Base-by-base conservation (phyloP, 768 basidiomycete genomes). In the Suillus subaureus region DNA sequence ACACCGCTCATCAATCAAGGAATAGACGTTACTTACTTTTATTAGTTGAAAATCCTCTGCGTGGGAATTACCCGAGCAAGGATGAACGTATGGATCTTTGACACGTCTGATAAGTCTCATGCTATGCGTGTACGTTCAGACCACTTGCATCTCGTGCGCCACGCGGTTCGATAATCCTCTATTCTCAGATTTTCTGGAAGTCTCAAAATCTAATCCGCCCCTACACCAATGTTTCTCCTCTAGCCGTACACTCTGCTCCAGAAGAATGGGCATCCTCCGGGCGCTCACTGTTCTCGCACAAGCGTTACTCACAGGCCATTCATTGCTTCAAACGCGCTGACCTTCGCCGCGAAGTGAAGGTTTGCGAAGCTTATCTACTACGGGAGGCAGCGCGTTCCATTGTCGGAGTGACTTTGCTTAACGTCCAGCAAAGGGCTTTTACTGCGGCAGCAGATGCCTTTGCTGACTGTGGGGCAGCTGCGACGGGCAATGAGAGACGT, bases 51-150 rank as follows among this genome's bases (percentile, higher is more conserved):
- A 69, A 82, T 79, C 47, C 74, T 92, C 0, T 92, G 91, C 61
- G 90, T 92, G 4, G 90, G 89, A 0, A 83, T 90, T 15, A 92
- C 90, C 0, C 75, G 90, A 51, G 89, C 89, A 1, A 81, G 87
- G 47, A 88, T 86, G 64, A 88, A 89, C 61, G 69, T 91, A 5
- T 90, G 90, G 89, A 85, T 92, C n/a, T 83, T 84, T 2, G 90
- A 92, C 71, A 80, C 78, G 37, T 89, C 89, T 0, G 74, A 79
- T 1, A 85, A 82, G 63, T 79, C 83, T 18, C 82, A 85, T 43
- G 81, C 87, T 1, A 86, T 90, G 84, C 78, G 80, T 69, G 89
- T 89, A 58, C 58, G 82, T 71, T 26, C 31, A 2, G 15, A 21
- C 2, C 23, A 26, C 13, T 16, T 28, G 52, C n/a, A 49, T 13